Evolutionary conservation across 2,329 filamentous ascomycete genomes (phyloP).

Genomic region (Aspergillus neotritici): DNA sequence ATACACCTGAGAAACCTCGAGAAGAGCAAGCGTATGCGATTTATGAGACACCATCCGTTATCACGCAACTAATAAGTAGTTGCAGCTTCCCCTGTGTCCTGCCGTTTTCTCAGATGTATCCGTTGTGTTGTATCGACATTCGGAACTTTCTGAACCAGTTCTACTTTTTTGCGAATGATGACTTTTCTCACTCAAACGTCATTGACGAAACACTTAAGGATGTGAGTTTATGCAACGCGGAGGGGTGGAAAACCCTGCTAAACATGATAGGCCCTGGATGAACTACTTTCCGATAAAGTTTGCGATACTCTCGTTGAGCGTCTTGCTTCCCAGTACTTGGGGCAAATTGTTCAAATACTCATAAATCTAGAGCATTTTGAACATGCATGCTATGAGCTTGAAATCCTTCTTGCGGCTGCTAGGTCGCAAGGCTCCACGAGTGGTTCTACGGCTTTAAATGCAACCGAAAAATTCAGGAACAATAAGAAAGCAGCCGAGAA

Average conservation of each 20-base stretch:
- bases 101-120: conserved; percentile 98
- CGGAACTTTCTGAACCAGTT: conserved; percentile 97
- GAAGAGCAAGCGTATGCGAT: conserved; percentile 65
- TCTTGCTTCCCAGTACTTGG: conserved; percentile 85
- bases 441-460: conserved; percentile 70
- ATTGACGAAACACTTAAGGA: conserved; percentile 87
- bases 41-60: neutral
- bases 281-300: conserved; percentile 87
- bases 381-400: conserved; percentile 81
- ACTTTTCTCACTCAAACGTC: conserved; percentile 82
- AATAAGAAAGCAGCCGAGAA: conserved; percentile 97
- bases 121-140: conserved; percentile 95
- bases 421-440: conserved; percentile 73
- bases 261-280: conserved; percentile 68
- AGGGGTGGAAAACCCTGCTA: conserved; percentile 7
- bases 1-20: conserved; percentile 70
- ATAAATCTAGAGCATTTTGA: conserved; percentile 98
- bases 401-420: conserved; percentile 77
- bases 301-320: conserved; percentile 85
- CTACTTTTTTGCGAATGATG: conserved; percentile 94
- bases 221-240: conserved; percentile 39
- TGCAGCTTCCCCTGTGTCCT: conserved; percentile 84
- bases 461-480: conserved; percentile 77
- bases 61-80: conserved; percentile 1
- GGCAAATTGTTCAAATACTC: conserved; percentile 96